phyloP scores from a whole-genome alignment of 31 red algal genomes.

The Endocladia muricata region DNA sequence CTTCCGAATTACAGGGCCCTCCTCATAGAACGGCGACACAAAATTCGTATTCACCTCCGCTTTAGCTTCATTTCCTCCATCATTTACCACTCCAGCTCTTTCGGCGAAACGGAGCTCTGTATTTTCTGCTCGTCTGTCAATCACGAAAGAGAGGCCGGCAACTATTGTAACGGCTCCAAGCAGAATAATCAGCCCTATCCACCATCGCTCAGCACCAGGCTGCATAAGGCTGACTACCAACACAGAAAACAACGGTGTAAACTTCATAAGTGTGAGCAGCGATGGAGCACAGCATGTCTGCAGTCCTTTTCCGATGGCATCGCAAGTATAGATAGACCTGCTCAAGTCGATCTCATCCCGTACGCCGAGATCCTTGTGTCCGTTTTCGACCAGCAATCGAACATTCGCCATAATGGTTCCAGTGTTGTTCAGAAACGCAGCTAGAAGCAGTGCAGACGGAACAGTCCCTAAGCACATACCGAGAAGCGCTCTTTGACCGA shows the following conservation, averaged over 20 bases:
- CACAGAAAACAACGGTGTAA: background rate
- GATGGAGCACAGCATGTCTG: background rate
- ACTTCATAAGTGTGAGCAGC: background rate
- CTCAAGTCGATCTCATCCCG: background rate
- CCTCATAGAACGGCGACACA: background rate
- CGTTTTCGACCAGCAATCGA: background rate
- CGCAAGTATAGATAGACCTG: background rate
- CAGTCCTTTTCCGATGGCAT: background rate
- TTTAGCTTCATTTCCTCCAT: background rate
- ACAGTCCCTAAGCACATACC: conserved; percentile 53
- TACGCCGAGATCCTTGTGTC: background rate
- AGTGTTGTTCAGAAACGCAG: background rate
- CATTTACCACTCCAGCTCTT: background rate
- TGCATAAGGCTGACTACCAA: background rate
- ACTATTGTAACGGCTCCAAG: background rate
- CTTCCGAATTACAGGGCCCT: background rate
- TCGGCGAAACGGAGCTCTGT: background rate
- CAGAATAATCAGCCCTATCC: background rate
- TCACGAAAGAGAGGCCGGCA: background rate
- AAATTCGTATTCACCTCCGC: background rate
- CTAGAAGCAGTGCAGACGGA: background rate
- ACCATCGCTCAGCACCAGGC: background rate
- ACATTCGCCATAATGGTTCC: too few species aligned
- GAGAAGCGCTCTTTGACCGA: conserved; percentile 49
- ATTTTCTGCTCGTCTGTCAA: background rate